Percentiles rank a stretch among this genome's conserved stretches.
phyloP scores from a whole-genome alignment of 2,329 filamentous ascomycete genomes.

The Colletotrichum cereale region DNA sequence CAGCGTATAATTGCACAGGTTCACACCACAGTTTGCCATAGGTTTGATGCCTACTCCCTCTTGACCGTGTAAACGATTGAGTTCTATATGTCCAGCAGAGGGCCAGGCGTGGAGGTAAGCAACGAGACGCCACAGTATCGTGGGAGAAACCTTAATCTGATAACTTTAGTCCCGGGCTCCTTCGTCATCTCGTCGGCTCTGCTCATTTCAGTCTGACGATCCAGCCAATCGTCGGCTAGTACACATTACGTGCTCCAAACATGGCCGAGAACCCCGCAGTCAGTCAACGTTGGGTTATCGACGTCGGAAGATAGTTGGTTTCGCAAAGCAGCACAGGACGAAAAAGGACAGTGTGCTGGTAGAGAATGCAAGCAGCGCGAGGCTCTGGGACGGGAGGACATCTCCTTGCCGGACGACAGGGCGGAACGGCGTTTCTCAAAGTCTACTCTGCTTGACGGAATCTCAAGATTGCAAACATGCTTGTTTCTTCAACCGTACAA shows the following conservation, averaged over 20 bases:
- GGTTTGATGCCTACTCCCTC: neutral
- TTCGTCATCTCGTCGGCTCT: neutral
- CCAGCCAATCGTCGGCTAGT: neutral
- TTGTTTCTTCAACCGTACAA: neutral
- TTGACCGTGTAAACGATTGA: neutral
- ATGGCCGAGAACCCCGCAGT: neutral
- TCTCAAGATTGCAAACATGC: no score
- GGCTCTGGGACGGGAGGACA: neutral
- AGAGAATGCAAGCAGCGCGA: neutral
- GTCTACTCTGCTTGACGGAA: no score
- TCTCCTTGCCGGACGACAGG: neutral
- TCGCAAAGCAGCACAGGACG: neutral
- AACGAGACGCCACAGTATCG: neutral
- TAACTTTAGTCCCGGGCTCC: neutral
- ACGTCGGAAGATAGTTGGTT: neutral
- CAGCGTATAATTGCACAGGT: neutral
- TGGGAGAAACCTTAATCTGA: neutral
- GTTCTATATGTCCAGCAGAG: neutral
- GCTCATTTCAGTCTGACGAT: neutral
- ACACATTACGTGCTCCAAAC: neutral
- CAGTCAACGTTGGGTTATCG: neutral
- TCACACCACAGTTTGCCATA: no score
- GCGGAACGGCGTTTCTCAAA: neutral
- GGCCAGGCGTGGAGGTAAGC: neutral
- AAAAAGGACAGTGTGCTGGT: neutral